These are phyloP conservation scores for Alloteropsis semialata DNA, from an alignment of 176 grass and related monocot genomes.

Conservation along the genomic window DNA sequence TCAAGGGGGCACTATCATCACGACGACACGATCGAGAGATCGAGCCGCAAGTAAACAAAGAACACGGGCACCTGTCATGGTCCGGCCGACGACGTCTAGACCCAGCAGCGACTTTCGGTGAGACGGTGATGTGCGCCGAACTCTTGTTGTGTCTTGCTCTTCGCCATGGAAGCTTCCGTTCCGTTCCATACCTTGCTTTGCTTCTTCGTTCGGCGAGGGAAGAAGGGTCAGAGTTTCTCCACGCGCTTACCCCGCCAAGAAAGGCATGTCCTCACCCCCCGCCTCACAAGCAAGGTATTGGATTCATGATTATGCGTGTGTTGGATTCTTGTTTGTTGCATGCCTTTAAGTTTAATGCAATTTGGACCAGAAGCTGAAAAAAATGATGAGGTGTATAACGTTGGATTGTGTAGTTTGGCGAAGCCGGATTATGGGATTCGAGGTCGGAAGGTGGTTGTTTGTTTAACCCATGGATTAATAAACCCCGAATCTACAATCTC, in stretches of 20 bases:
- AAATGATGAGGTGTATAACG: no score
- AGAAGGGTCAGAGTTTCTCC: background rate
- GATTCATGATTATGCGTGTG: no score
- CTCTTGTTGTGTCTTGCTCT: background rate
- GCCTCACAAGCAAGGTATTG: no score
- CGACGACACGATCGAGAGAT: background rate
- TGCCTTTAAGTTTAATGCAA: no score
- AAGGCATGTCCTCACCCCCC: no score
- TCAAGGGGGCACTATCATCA: background rate
- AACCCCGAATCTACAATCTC: no score
- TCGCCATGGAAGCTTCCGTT: background rate
- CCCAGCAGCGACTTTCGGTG: background rate
- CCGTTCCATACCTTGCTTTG: background rate
- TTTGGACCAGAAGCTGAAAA: no score
- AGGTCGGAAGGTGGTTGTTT: no score
- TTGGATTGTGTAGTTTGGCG: no score
- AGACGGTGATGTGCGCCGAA: background rate
- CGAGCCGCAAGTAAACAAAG: background rate
- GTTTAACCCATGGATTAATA: no score
- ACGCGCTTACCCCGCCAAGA: background rate
- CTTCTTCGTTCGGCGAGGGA: background rate
- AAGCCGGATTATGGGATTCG: no score
- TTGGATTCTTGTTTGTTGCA: no score
- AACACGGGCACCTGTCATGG: background rate
- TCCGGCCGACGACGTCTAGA: background rate